These are phyloP conservation scores for Apiotrichum montevideense DNA, from an alignment of 1,284 basidiomycete genomes.

Conservation along the genomic window DNA sequence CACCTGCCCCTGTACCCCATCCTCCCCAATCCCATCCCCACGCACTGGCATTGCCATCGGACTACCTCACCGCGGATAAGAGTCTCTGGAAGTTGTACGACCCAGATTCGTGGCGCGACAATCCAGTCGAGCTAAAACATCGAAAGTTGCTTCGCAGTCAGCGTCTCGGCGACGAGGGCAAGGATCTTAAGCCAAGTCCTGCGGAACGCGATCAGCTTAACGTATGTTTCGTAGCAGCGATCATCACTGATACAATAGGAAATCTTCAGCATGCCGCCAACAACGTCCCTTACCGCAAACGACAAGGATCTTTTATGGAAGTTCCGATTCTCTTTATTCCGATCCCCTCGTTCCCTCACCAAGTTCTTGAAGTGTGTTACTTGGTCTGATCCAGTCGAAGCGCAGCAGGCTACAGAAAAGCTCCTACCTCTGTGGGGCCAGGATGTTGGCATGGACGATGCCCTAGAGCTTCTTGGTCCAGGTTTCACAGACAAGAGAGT, in stretches of 20 bases:
- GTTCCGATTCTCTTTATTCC: conserved; percentile 93
- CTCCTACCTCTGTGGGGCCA: conserved; percentile 87
- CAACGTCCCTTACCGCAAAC: conserved; percentile 74
- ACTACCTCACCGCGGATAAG: conserved; percentile 56
- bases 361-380: conserved; percentile 98
- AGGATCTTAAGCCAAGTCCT: conserved; percentile 93
- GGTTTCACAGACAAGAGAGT: conserved; percentile 86
- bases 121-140: conserved; percentile 96
- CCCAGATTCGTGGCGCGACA: conserved; percentile 76
- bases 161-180: conserved; percentile 85
- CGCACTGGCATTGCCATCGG: conserved; percentile 43
- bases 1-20: conserved; percentile 41
- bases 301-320: conserved; percentile 98
- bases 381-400: conserved; percentile 92
- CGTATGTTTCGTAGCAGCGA: conserved; percentile 50
- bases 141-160: conserved; percentile 90
- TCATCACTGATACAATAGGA: conserved; percentile 52
- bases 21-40: conserved; percentile 25
- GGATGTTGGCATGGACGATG: conserved; percentile 93
- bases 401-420: conserved; percentile 95
- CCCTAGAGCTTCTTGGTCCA: conserved; percentile 87
- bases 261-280: conserved; percentile 84
- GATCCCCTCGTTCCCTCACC: conserved; percentile 67
- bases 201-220: conserved; percentile 89
- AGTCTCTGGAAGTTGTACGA: conserved; percentile 86